Percentiles rank a stretch among this genome's conserved stretches.
Evolutionary conservation across 2,329 filamentous ascomycete species (phyloP).

Genomic region (Fusarium sp.): DNA sequence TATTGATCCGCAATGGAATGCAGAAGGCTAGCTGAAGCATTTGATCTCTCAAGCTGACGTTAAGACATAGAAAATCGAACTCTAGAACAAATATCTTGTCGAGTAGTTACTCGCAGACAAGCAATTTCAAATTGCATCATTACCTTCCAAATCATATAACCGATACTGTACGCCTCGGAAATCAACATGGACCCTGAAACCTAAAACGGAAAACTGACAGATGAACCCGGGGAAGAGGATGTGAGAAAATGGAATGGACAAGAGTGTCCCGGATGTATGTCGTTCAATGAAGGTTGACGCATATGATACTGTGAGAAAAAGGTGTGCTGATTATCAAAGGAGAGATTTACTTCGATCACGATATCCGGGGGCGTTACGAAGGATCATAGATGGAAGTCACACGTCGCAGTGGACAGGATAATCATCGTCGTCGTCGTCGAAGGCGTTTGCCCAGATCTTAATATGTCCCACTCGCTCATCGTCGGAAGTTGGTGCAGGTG

Average conservation of each 20-base stretch:
- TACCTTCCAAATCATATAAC: slow-evolving; percentile 1
- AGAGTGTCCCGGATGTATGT: background rate
- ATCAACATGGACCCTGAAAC: background rate
- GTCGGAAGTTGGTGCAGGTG: background rate
- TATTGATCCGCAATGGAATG: background rate
- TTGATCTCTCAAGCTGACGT: background rate
- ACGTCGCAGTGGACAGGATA: background rate
- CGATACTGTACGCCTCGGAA: slow-evolving; percentile 1
- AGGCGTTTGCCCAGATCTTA: background rate
- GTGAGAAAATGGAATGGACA: background rate
- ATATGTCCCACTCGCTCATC: no score
- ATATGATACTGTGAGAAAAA: background rate
- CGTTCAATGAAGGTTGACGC: background rate
- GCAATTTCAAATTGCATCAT: background rate
- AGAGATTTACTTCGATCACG: background rate
- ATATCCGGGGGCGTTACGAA: background rate
- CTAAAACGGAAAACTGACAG: background rate
- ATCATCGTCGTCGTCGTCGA: background rate
- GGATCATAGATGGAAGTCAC: background rate
- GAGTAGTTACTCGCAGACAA: background rate
- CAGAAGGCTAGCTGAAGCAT: background rate
- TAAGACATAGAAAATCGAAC: slow-evolving; percentile 1
- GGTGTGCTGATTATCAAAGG: background rate
- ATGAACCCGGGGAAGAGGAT: background rate
- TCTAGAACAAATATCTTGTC: background rate